Percentiles rank a stretch among this genome's conserved stretches.
Evolutionary conservation across 805 yeast species (phyloP).

Genomic region (Nakazawaea sp.): DNA sequence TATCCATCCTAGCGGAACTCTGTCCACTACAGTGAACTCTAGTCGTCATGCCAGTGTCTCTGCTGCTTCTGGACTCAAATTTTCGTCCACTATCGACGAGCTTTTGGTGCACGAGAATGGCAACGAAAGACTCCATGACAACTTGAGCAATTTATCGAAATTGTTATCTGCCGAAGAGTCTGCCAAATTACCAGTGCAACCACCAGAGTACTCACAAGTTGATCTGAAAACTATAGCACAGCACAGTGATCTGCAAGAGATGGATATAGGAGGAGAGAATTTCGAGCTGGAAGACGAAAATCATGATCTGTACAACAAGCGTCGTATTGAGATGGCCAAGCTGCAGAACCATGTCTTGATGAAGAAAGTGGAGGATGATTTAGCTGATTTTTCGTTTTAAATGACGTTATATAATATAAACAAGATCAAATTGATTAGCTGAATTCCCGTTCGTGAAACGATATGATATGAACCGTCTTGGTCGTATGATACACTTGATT

Average conservation of each 20-base stretch:
- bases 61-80: neutral
- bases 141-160: conserved; percentile 7
- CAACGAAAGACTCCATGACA: too few species aligned
- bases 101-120: neutral
- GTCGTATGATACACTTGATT: too few species aligned
- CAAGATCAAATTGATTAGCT: too few species aligned
- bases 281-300: neutral
- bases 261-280: conserved; percentile 5
- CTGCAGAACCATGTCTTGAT: conserved; percentile 1
- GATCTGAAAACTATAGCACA: neutral
- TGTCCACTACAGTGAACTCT: too few species aligned
- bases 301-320: conserved; percentile 4
- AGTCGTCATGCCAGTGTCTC: neutral
- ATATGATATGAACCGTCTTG: too few species aligned
- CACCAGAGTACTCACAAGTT: conserved; percentile 5
- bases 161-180: neutral
- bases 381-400: conserved; percentile 7
- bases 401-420: too few species aligned
- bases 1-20: neutral
- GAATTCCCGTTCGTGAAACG: too few species aligned
- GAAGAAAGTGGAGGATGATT: conserved; percentile 6
- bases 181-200: neutral
- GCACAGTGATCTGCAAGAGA: neutral
- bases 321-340: conserved; percentile 3
- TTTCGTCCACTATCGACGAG: conserved; percentile 6